Evolutionary conservation across 768 basidiomycete genomes (phyloP), one percentile per base, ranked within the genome.

Genomic region (Tricholoma matsutake): DNA sequence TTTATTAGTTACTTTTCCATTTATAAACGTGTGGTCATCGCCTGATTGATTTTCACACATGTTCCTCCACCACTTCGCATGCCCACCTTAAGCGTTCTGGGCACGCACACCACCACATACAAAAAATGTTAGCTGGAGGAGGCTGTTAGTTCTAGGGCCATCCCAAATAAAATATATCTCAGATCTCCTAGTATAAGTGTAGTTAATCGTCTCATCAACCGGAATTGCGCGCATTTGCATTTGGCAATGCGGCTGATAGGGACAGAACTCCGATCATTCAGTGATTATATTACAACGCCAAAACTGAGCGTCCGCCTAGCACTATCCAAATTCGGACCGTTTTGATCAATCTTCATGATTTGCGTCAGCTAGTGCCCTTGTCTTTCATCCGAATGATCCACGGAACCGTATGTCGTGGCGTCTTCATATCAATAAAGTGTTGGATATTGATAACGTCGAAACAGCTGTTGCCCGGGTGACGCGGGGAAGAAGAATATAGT

Each of bases 251-350:
- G 58, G 58, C 34, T 45, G 51, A 59, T 59, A 54, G 52, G 47
- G 22, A 52, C 41, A 35, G 25, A 59, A 54, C 37, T 59, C 58
- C 58, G 58, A 59, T 59, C 58, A 59, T 43, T 29, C 39, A 41
- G 18, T 29, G 20, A 59, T 51, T 25, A 22, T 47, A 41, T 58
- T 34, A 32, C 8, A 45, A 51, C 58, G 58, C 47, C 51, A 53
- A 53, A 53, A 53, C 31, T 53, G 29, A 53, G 47, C 13, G 28
- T 18, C 47, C 47, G 31, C 35, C 58, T 13, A 59, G 34, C 28
- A 11, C 49, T 39, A 35, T 51, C 47, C 58, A 34, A 29, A 29
- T 51, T 1, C 9, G n/a, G 52, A 6, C 18, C 9, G 32, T 41
- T 56, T 43, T 41, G 37, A 56, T 56, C 35, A 56, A 41, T n/a